Evolutionary conservation across 1,139 yeast species (phyloP).

Genomic region (Wickerhamomyces sp.): DNA sequence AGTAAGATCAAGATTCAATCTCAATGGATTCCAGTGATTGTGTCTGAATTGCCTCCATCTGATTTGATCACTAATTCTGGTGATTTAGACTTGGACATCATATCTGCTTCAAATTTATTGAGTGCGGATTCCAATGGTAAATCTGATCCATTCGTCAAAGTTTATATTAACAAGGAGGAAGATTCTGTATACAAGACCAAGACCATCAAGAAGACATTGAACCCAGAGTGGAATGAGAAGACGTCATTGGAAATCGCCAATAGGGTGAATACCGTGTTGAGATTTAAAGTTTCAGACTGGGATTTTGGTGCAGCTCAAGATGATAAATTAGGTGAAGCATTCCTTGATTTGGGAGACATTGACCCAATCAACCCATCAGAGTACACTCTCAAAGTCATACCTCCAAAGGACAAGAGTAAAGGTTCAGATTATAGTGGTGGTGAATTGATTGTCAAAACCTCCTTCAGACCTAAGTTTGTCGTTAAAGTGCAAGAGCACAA

Average conservation of each 20-base stretch:
- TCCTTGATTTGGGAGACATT: constrained; percentile 54
- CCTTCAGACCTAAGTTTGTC: constrained; percentile 70
- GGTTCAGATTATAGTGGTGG: constrained; percentile 43
- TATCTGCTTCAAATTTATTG: constrained; percentile 65
- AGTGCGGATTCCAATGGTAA: constrained; percentile 88
- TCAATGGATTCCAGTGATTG: constrained; percentile 75
- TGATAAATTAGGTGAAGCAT: constrained; percentile 73
- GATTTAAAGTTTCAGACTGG: constrained; percentile 74
- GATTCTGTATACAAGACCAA: constrained; percentile 61
- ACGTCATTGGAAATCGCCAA: constrained; percentile 45
- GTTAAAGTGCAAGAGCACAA: constrained; percentile 29
- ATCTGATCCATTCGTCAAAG: constrained; percentile 84
- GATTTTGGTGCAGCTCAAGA: constrained; percentile 86
- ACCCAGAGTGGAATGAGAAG: constrained; percentile 82
- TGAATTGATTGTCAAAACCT: constrained; percentile 49
- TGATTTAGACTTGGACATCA: constrained; percentile 54
- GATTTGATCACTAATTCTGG: constrained; percentile 82
- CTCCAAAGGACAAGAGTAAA: constrained; percentile 43
- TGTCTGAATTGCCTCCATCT: constrained; percentile 58
- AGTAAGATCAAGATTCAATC: constrained; percentile 55
- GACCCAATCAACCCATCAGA: constrained; percentile 53
- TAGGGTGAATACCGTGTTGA: constrained; percentile 56
- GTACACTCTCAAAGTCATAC: constrained; percentile 47
- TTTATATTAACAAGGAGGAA: constrained; percentile 60
- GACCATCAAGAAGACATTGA: constrained; percentile 76